Conservation (phyloP, 2,329 filamentous ascomycete genomes). For the Penicillium sp. region DNA sequence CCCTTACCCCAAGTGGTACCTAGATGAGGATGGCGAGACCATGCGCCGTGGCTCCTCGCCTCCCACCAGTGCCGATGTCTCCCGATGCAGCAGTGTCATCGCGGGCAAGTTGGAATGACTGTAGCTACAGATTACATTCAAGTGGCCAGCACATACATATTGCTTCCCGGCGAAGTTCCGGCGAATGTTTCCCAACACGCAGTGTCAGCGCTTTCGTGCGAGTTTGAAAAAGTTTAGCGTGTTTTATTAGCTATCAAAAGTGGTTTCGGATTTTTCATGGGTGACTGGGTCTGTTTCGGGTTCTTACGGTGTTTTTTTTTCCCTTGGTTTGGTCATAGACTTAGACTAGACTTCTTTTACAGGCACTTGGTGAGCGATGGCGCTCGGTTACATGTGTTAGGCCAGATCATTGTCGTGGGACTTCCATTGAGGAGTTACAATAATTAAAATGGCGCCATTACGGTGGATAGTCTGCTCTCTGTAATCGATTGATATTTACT, state of each 20-base stretch:
- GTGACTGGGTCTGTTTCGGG: background rate
- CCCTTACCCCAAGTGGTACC: slow-evolving; percentile 48
- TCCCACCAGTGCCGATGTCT: slow-evolving; percentile 34
- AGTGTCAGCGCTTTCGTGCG: background rate
- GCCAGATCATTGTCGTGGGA: background rate
- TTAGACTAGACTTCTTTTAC: background rate
- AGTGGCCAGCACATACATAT: background rate
- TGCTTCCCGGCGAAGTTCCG: background rate
- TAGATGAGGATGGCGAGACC: slow-evolving; percentile 38
- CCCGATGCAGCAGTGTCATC: slow-evolving; percentile 33
- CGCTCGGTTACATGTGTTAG: background rate
- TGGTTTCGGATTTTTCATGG: background rate
- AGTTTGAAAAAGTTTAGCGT: background rate
- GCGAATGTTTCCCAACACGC: background rate
- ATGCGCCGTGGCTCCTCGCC: slow-evolving; percentile 32
- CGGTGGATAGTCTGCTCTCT: background rate
- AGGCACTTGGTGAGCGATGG: background rate
- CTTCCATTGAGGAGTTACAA: background rate
- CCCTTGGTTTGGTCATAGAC: background rate
- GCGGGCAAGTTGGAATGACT: slow-evolving; percentile 26
- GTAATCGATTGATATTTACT: background rate
- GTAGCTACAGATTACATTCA: background rate
- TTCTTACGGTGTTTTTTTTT: background rate
- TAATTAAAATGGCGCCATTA: background rate
- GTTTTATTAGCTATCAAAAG: background rate